Base-by-base conservation (phyloP, 441 rosid genomes). In the Monsonia emarginata region DNA sequence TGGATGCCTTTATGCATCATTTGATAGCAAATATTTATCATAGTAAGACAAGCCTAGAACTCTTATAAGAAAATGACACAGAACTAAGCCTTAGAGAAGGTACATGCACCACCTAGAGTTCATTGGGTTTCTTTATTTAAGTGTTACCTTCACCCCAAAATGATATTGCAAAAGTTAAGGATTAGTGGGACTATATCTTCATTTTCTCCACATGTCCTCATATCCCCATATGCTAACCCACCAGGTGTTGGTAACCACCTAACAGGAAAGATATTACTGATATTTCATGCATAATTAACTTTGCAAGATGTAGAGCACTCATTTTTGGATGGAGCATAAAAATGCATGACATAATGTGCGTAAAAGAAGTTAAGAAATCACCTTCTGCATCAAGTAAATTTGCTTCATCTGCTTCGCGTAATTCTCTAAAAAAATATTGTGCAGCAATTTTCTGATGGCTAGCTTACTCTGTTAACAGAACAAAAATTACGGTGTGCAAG, bases 371-470 rank as follows among this genome's bases (percentile, higher is more conserved):
- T n/a, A n/a, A n/a, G 48, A 62, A 27, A 38, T 76, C 76, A 85
- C 93, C 88, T 78, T 85, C 83, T 78, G 80, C 88, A 69, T 84
- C 84, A 54, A 87, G 86, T 78, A 85, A 76, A 80, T 87, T 87
- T 38, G 86, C 78, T 71, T 84, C 87, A 70, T 87, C 85, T 62
- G 88, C 87, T 63, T 78, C 86, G n/a, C 34, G 69, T 46, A 87
- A 72, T 72, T 82, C 87, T 69, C 74, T 72, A 42, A 69, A 71
- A 56, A 82, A 67, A 62, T 72, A 70, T 71, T 77, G 82, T 46
- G 75, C 71, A 32, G 78, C 77, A 65, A 77, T 46, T 68, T 83
- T 84, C 38, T 69, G 72, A 65, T 66, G 77, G 67, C 72, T 67
- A 78, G 66, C 73, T 32, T 82, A 83, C 73, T 73, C 88, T 82